phyloP scores from a whole-genome alignment of 805 yeast species.

The Wickerhamiella azyma region DNA sequence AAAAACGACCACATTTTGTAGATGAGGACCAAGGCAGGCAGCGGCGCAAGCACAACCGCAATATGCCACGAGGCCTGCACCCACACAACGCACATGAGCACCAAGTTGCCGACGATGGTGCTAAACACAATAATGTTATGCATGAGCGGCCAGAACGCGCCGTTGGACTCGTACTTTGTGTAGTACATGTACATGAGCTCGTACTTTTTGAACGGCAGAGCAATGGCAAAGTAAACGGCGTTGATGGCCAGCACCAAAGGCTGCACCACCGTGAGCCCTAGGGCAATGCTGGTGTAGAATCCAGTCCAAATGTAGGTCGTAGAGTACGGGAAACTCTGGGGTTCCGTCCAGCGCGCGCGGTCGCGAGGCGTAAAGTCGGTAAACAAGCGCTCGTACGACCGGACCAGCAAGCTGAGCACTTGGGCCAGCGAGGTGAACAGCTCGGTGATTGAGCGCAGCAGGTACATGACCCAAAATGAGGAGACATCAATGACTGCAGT shows the following conservation, averaged over 20 bases:
- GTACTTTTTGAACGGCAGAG: slow-evolving; percentile 26
- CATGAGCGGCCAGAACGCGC: slow-evolving; percentile 27
- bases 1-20: slow-evolving; percentile 20
- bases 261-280: slow-evolving; percentile 28
- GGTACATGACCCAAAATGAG: slow-evolving; percentile 31
- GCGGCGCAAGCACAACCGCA: slow-evolving; percentile 24
- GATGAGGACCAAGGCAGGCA: slow-evolving; percentile 19
- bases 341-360: slow-evolving; percentile 21
- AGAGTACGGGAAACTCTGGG: slow-evolving; percentile 27
- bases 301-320: slow-evolving; percentile 23
- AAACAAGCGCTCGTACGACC: slow-evolving; percentile 18
- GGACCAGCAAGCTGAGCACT: slow-evolving; percentile 18
- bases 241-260: slow-evolving; percentile 26
- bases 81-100: slow-evolving; percentile 27
- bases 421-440: slow-evolving; percentile 24
- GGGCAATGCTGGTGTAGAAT: slow-evolving; percentile 26
- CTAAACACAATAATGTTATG: slow-evolving; percentile 25
- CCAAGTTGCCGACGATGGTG: slow-evolving; percentile 26
- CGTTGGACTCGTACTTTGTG: slow-evolving; percentile 28
- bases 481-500: slow-evolving; percentile 28
- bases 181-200: slow-evolving; percentile 24
- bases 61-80: slow-evolving; percentile 26
- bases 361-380: slow-evolving; percentile 26
- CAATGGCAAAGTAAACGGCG: slow-evolving; percentile 22
- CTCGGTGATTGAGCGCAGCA: slow-evolving; percentile 24